Percentiles rank a stretch among this genome's conserved stretches.
Conservation (phyloP, 257 asterid species). For the Ehretia macrophylla region DNA sequence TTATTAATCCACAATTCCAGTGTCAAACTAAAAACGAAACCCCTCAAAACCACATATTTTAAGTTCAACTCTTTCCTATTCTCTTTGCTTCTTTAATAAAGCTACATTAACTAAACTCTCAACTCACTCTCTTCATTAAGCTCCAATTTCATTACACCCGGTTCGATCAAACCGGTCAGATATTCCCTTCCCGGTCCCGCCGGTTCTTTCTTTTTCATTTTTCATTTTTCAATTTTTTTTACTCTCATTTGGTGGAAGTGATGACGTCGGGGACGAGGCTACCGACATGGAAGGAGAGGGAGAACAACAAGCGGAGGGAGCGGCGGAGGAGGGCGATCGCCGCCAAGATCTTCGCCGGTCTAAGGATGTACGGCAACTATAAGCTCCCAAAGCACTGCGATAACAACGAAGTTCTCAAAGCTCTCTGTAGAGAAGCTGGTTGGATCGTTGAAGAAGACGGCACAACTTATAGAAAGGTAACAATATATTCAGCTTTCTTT, state of each 20-base stretch:
- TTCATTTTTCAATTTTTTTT: neutral
- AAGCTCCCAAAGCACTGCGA: conserved; percentile 96
- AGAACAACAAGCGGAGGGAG: conserved; percentile 95
- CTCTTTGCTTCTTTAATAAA: neutral
- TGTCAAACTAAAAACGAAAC: too few relatives aligned
- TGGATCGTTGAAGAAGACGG: conserved; percentile 95
- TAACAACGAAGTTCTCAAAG: conserved; percentile 90
- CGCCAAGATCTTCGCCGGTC: conserved; percentile 88
- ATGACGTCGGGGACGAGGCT: conserved; percentile 88
- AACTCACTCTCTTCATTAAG: conserved; percentile 5
- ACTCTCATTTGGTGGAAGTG: conserved; percentile 8
- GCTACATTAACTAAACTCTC: too few relatives aligned
- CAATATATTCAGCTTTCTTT: neutral
- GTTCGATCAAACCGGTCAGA: conserved; percentile 16
- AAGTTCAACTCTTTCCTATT: neutral
- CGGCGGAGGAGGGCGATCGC: conserved; percentile 94
- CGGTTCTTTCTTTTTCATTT: neutral
- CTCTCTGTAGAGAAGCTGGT: conserved; percentile 91
- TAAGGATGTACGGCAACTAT: conserved; percentile 83
- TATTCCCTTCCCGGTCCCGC: conserved; percentile 12
- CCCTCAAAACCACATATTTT: conserved; percentile 14
- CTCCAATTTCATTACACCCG: conserved; percentile 14
- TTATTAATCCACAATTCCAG: conserved; percentile 18
- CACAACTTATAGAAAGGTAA: conserved; percentile 84
- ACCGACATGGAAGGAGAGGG: conserved; percentile 97